Base-by-base conservation (phyloP, 2,329 filamentous ascomycete species). In the Fusarium lyarnte region DNA sequence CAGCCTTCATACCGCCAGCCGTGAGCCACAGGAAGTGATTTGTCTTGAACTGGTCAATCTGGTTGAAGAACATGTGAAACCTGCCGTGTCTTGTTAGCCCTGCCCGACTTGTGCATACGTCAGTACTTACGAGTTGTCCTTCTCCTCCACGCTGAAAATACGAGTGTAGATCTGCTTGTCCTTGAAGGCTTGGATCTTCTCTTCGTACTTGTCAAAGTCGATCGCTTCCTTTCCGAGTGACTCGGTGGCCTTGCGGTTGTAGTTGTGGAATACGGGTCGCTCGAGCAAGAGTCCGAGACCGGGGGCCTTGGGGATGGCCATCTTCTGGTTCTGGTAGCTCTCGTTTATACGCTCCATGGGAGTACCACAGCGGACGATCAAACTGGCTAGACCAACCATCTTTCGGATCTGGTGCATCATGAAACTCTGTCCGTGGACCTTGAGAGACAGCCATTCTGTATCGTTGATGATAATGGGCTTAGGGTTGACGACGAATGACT, bases 331-430 rank as follows among this genome's bases (percentile, higher is more conserved):
- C 3, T 88, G 89, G 81, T 97, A 97, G 67, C 91, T 93, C 68
- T 97, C 88, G 2, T 84, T 81, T 74, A 99, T 93, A 33, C 93
- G 89, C 16, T 88, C 84, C 8, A 91, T 85, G 8, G 93, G 87
- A n/a, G 91, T 91, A 55, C 94, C 96, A 80, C 93, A 97, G 41
- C 96, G 91, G 11, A 97, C 92, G 10, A 95, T 86, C 67, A 99
- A 86, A 38, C 94, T 90, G 13, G 91, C 94, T 92, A 99, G 94
- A 63, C 93, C 94, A 21, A 99, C 94, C 96, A 99, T 98, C 84
- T 98, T 99, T 78, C 96, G 92, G 82, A 99, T 99, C 84, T 99
- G 96, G 82, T 99, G 96, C 96, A 99, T 99, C 96, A 99, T 99
- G 87, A 99, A 99, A 79, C 92, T 95, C 83, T 99, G 96, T 0